Evolutionary conservation across 441 rosid species (phyloP).

Genomic region (Arabidopsis hybrid): DNA sequence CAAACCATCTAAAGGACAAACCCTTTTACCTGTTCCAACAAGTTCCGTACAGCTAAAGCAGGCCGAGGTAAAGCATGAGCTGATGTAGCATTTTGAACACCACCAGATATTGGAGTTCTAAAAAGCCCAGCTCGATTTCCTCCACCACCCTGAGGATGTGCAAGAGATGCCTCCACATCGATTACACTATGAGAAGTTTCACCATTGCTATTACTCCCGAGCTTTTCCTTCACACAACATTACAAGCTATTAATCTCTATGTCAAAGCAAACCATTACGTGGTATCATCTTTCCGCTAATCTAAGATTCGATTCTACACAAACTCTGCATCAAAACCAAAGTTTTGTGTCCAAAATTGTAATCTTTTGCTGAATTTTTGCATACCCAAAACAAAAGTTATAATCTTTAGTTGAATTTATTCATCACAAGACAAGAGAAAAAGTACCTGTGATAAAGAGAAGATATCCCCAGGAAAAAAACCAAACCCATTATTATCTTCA

Average conservation of each 20-base stretch:
- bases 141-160: slow-evolving; percentile 61
- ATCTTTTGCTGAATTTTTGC: background rate
- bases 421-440: background rate
- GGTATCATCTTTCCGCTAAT: slow-evolving; percentile 20
- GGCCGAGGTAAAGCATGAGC: slow-evolving; percentile 95
- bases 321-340: slow-evolving; percentile 13
- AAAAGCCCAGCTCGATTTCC: slow-evolving; percentile 92
- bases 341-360: background rate
- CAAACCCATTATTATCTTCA: slow-evolving; percentile 59
- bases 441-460: slow-evolving; percentile 66
- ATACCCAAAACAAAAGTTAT: background rate
- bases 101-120: slow-evolving; percentile 98
- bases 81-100: slow-evolving; percentile 98
- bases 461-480: slow-evolving; percentile 53
- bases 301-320: slow-evolving; percentile 25
- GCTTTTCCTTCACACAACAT: slow-evolving; percentile 66
- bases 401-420: background rate
- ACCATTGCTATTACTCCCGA: slow-evolving; percentile 41
- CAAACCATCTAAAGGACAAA: slow-evolving; percentile 22
- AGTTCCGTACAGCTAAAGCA: slow-evolving; percentile 94
- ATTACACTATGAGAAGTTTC: slow-evolving; percentile 51
- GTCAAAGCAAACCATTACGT: slow-evolving; percentile 34
- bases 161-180: slow-evolving; percentile 59
- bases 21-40: slow-evolving; percentile 89
- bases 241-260: slow-evolving; percentile 49